Conservation (phyloP, 2,329 filamentous ascomycete genomes). For the Sclerotinia trifoliorum region DNA sequence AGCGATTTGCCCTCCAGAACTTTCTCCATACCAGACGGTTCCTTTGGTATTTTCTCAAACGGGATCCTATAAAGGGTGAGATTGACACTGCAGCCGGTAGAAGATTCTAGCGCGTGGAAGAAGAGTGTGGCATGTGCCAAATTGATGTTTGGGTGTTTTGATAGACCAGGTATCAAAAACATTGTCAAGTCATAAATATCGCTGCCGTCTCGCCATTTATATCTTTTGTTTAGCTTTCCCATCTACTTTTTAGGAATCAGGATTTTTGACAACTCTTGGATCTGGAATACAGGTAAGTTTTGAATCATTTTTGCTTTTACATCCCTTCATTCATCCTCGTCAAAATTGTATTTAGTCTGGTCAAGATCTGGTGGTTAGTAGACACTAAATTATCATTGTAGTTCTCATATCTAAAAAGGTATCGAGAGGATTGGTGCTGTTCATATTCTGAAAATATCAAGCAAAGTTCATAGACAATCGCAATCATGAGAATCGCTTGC, state of each 20-base stretch:
- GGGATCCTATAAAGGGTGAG: too few relatives aligned
- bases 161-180: too few relatives aligned
- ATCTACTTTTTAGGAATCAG: background rate
- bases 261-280: background rate
- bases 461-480: background rate
- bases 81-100: too few relatives aligned
- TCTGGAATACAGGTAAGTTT: background rate
- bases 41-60: too few relatives aligned
- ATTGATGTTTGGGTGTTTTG: too few relatives aligned
- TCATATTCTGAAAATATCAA: background rate
- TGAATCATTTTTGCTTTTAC: too few relatives aligned
- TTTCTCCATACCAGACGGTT: too few relatives aligned
- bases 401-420: background rate
- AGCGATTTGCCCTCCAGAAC: background rate
- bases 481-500: conserved; percentile 64
- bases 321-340: background rate
- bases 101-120: too few relatives aligned
- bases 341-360: background rate
- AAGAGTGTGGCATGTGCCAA: too few relatives aligned
- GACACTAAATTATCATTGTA: background rate
- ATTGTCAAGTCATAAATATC: background rate
- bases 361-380: background rate
- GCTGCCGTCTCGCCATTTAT: background rate
- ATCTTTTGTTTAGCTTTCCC: background rate
- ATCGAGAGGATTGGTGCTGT: background rate